Base-by-base conservation (phyloP, 2,329 filamentous ascomycete species). In the Colletotrichum lini region DNA sequence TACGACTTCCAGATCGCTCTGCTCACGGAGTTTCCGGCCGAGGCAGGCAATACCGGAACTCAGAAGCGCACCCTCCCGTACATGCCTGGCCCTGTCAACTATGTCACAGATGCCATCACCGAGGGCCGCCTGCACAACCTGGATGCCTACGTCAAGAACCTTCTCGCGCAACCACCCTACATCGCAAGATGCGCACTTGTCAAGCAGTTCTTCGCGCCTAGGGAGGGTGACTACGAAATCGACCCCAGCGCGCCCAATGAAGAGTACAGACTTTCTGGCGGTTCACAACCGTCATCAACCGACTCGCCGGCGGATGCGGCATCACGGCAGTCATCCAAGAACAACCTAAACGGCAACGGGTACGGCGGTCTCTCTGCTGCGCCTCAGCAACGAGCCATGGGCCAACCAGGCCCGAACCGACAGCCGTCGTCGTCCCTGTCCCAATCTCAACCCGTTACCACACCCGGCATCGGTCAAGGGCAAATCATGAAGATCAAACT, bases 1-100 rank as follows among this genome's bases (percentile, higher is more conserved):
- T 99, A 98, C 83, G 96, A 98, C 81, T 96, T 98, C 81, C 96
- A 99, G 80, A 98, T 98, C 78, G 94, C 95, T 42, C 90, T 99
- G 10, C 89, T 99, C 59, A 96, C 95, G 54, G 94, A 92, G 74
- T 98, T 98, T 78, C 96, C 96, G 26, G 91, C 93, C 45, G 96
- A 98, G 82, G 96, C 96, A 47, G 96, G 96, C 65, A 96, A 97
- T 78, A 93, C 92, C 21, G 92, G 92, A 54, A 88, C 88, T 60
- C 91, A 95, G 78, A 92, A 93, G 78, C 92, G 96, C 67, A 94
- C 93, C 10, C 83, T 99, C 15, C 96, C 96, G 2, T 98, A 97
- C 81, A 99, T 99, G 96, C 96, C 96, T 12, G 96, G 96, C 7
- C 96, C 96, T 3, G 96, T 99, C 73, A 97, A 95, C 74, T 98